A percentile compares a stretch with the other conserved stretches of the same genome.
Conservation (phyloP, 1,284 basidiomycete species). For the Malassezia sp. region DNA sequence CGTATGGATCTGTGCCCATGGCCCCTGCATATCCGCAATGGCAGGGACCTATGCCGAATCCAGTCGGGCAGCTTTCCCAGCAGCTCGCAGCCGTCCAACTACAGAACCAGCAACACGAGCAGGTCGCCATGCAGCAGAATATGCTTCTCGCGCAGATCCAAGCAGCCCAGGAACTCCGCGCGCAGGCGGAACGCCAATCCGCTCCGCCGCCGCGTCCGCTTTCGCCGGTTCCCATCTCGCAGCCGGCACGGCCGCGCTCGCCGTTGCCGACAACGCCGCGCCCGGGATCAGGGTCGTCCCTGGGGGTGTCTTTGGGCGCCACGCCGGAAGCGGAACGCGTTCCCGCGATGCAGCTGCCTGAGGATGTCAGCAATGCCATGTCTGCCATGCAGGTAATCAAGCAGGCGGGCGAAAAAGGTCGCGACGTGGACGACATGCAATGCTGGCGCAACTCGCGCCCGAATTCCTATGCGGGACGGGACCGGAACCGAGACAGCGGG, state of each 20-base stretch:
- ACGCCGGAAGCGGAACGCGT: background rate
- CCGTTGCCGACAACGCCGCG: too few relatives aligned
- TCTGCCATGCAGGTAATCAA: slow-evolving; percentile 3
- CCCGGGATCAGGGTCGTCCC: too few relatives aligned
- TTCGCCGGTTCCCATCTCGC: too few relatives aligned
- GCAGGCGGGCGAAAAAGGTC: background rate
- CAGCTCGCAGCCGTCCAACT: slow-evolving; percentile 9
- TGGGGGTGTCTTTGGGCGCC: too few relatives aligned
- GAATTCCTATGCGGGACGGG: slow-evolving; percentile 1
- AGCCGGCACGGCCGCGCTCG: too few relatives aligned
- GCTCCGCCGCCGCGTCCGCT: background rate
- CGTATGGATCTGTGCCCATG: background rate
- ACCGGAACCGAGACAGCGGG: background rate
- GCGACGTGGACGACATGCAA: background rate
- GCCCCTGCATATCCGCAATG: background rate
- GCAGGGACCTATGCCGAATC: too few relatives aligned
- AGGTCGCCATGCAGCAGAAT: slow-evolving; percentile 11
- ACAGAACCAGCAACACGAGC: slow-evolving; percentile 8
- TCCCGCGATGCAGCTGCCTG: background rate
- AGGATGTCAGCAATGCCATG: slow-evolving; percentile 5
- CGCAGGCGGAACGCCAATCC: background rate
- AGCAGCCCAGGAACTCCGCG: slow-evolving; percentile 5
- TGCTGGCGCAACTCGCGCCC: background rate
- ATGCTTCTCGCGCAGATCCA: slow-evolving; percentile 11
- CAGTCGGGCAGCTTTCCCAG: slow-evolving; percentile 5